Evolutionary conservation across 257 asterid species (phyloP).

Genomic region (Parsonsia alboflavescens): DNA sequence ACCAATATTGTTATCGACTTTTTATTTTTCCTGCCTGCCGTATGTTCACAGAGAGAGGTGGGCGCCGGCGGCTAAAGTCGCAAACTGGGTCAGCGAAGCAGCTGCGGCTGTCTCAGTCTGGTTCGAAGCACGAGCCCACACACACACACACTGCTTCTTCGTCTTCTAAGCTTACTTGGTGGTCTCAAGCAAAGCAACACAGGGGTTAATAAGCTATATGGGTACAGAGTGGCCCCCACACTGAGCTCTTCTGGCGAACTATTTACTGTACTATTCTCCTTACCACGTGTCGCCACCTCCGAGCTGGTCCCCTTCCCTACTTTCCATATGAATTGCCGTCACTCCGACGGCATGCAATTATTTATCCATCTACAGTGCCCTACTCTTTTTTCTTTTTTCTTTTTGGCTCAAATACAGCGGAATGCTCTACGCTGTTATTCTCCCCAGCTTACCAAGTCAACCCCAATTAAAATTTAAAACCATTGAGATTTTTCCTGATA

Average conservation of each 20-base stretch:
- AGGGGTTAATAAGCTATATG: too few relatives aligned
- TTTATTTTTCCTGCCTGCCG: not conserved
- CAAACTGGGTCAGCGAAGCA: constrained; percentile 1
- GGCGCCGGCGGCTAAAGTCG: constrained; percentile 18
- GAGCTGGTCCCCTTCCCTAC: constrained; percentile 13
- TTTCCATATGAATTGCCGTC: constrained; percentile 24
- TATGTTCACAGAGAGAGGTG: not conserved
- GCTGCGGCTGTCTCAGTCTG: not conserved
- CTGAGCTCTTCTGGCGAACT: too few relatives aligned
- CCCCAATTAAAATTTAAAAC: not conserved
- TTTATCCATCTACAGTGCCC: not conserved
- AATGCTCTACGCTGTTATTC: not conserved
- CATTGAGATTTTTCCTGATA: too few relatives aligned
- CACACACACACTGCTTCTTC: not conserved
- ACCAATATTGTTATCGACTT: constrained; percentile 5
- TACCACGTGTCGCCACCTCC: constrained; percentile 18
- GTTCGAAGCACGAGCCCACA: not conserved
- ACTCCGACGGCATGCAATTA: constrained; percentile 21
- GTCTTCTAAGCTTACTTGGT: not conserved
- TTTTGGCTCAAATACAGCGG: too few relatives aligned
- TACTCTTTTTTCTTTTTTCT: too few relatives aligned
- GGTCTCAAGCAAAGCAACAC: too few relatives aligned
- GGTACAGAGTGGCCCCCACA: too few relatives aligned
- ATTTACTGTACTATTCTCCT: not conserved
- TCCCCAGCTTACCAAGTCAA: not conserved